Base-by-base conservation (phyloP, 257 asterid species). In the Rehmannia glutinosa region DNA sequence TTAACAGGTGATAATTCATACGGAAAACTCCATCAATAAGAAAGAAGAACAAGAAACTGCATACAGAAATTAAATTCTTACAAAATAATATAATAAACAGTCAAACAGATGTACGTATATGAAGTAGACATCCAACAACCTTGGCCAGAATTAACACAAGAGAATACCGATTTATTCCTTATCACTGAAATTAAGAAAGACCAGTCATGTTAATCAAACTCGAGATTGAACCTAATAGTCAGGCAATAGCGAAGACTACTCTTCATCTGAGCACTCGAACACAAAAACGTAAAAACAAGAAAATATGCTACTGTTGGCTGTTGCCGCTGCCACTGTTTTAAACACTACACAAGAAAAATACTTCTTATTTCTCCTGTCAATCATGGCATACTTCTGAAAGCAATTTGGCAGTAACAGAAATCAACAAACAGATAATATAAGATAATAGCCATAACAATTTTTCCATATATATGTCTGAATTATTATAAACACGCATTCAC, bases 171-270 rank as follows among this genome's bases (percentile, higher is more conserved):
- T n/a, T n/a, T n/a, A n/a, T n/a, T n/a, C n/a, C n/a, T n/a, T n/a
- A n/a, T n/a, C 19, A 33, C 43, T 20, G 24, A 54, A 5, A 30
- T 6, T 16, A 15, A 15, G 55, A 55, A 11, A 12, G 55, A 64
- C 5, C 43, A 8, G 27, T 39, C 58, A 38, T 27, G 21, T 65
- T 53, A 51, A 53, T 49, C 33, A 41, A 72, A 53, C 38, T 71
- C 53, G 21, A 15, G 36, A 62, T 39, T 61, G 64, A 36, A 47
- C 68, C 41, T 13, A 58, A 69, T 60, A 15, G 10, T 49, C 35
- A 32, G 19, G 35, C 19, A 21, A 30, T 42, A 38, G 13, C 17
- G 27, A 68, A 28, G 36, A n/a, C 39, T 11, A n/a, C 23, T n/a
- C 27, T 49, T 13, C 13, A 41, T n/a, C n/a, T 21, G 20, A 32